Evolutionary conservation across 768 basidiomycete species (phyloP), one percentile per base, ranked within the genome.

Genomic region (Hirschioporus abietinus): DNA sequence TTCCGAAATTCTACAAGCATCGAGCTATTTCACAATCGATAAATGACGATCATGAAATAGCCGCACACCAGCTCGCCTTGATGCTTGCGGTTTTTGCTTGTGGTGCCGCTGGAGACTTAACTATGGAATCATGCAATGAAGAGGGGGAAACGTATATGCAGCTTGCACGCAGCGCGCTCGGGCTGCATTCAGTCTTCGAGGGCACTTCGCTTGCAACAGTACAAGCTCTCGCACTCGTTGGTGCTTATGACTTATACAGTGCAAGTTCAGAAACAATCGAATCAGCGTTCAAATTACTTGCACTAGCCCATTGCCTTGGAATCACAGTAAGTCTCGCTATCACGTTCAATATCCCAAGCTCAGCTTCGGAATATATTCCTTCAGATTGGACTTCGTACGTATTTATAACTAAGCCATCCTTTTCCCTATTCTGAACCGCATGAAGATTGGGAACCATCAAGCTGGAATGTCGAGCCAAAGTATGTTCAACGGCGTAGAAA

Each of bases 391-490:
- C 79, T 90, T 64, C 89, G 88, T 90, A 72, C 76, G 86, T 79
- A 30, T 3, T 30, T 3, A 8, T 3, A 3, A 30, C 8, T 30
- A 34, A 30, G 17, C 36, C 59, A 61, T 25, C 20, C 12, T 83
- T 27, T 85, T 71, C 75, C 83, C 57, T 83, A 85, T 73, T 82
- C 84, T n/a, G 79, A 80, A 10, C 74, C 79, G 12, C 63, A 64
- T 25, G 65, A 60, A 92, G 90, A 92, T 76, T 86, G 90, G 25
- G 90, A 91, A 70, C 85, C 88, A 67, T 83, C 86, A n/a, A 79
- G 84, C 63, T 92, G 89, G 78, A 83, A 86, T 70, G 81, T 92
- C 78, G 81, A 84, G 64, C 74, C 83, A 0, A 86, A 86, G 74
- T 83, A 79, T 20, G 84, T 89, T 15, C 82, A 90, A 71, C 79